Evolutionary conservation across 495 filamentous ascomycete species (phyloP), one percentile per base, ranked within the genome.

Genomic region (Eremomyces bilateralis): DNA sequence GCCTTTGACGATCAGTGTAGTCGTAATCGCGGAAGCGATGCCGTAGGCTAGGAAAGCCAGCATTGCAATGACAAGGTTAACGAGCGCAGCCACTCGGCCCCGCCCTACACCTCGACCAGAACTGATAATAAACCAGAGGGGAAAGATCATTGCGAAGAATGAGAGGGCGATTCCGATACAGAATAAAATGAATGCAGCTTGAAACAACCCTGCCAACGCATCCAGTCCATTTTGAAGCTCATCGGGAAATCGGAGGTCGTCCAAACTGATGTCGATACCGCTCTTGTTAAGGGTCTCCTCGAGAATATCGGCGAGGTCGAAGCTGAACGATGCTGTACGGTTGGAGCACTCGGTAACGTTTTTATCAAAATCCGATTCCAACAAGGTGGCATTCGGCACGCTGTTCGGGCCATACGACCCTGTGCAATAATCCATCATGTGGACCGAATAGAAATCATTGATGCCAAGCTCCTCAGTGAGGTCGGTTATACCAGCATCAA

Each of bases 401-500:
- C 54, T 40, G 39, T 61, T 60, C 0, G 67, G 68, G 15, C 47
- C 47, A 57, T 64, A 70, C 46, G 59, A 46, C 27, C 80, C 78
- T 37, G 64, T 58, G 52, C 80, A 85, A 45, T 71, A 65, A 36
- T 69, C 61, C 53, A 81, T 65, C 33, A 80, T 46, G 44, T 85
- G 75, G 15, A 72, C 45, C 27, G 69, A 71, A 53, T 85, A 85
- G 55, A 74, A 90, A 42, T 79, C 62, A n/a, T 67, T 59, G 33
- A 79, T 61, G 11, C 66, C 66, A 3, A 71, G 58, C 2, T 59
- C 41, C 3, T 53, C 42, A 1, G 60, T 57, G 11, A 69, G 33
- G 24, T 56, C 44, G 40, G 64, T 60, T 32, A 60, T 53, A 27
- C 57, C 44, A 37, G 63, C 54, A 29, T 61, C 50, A 34, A 62